Conservation (phyloP, 169 alveolate species). For the Babesia ovis region DNA sequence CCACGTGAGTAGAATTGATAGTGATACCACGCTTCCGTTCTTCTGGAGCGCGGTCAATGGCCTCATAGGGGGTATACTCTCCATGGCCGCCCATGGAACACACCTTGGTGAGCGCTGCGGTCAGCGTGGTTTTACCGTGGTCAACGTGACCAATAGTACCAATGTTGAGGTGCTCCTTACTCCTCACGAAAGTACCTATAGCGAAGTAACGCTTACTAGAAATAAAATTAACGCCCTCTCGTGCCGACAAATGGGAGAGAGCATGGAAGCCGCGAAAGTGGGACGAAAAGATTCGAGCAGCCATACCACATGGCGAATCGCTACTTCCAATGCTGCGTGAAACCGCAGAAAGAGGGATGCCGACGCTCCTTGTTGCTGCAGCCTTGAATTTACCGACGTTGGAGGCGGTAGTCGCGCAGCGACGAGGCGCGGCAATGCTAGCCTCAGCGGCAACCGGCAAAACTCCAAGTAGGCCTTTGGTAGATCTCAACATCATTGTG, state of each 20-base stretch:
- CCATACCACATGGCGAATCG: not conserved
- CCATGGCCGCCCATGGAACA: constrained; percentile 73
- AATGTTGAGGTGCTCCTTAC: constrained; percentile 92
- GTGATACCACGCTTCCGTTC: constrained; percentile 94
- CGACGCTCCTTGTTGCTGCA: not conserved
- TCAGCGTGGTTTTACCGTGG: constrained; percentile 94
- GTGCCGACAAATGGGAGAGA: too few relatives aligned
- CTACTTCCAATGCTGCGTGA: too few relatives aligned
- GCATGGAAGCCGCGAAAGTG: not conserved
- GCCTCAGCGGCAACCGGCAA: constrained; percentile 1
- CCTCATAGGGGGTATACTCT: constrained; percentile 72
- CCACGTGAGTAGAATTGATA: constrained; percentile 90
- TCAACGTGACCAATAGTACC: constrained; percentile 97
- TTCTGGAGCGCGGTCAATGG: constrained; percentile 92
- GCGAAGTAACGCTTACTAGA: constrained; percentile 66
- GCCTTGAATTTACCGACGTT: not conserved
- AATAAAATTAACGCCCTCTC: too few relatives aligned
- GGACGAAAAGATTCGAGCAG: not conserved
- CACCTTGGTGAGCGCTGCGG: constrained; percentile 93
- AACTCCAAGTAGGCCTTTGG: not conserved
- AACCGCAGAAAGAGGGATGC: not conserved
- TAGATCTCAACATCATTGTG: not conserved
- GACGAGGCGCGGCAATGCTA: not conserved
- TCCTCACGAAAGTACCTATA: constrained; percentile 82
- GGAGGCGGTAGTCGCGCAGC: not conserved